Evolutionary conservation across 2,329 filamentous ascomycete genomes (phyloP).

Genomic region (Triangularia setosa): DNA sequence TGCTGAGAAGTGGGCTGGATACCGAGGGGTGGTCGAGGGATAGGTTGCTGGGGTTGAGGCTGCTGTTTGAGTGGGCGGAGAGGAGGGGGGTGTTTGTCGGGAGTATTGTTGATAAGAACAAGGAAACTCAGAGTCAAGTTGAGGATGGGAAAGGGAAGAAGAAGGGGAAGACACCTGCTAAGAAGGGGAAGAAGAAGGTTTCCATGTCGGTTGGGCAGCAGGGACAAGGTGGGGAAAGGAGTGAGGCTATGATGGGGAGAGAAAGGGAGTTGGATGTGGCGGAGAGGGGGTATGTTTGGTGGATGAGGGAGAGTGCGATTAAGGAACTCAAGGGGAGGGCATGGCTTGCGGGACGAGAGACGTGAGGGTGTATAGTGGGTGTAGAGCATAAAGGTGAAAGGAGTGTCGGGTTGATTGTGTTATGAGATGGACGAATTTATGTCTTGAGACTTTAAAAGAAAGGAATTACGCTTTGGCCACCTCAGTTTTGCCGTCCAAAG

Average conservation of each 20-base stretch:
- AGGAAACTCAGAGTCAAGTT: constrained; percentile 9
- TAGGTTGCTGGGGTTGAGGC: constrained; percentile 44
- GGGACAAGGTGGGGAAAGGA: neutral
- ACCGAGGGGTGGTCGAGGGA: constrained; percentile 35
- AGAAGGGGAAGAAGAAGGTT: constrained; percentile 23
- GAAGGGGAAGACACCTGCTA: constrained; percentile 9
- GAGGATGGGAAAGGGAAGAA: constrained; percentile 21
- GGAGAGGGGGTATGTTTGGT: constrained; percentile 39
- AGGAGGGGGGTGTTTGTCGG: constrained; percentile 37
- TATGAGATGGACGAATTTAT: neutral
- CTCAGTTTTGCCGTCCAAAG: too few relatives aligned
- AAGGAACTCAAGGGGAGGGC: constrained; percentile 53
- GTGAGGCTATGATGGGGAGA: neutral
- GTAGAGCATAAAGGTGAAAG: neutral
- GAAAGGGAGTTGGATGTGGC: neutral
- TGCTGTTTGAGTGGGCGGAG: constrained; percentile 56
- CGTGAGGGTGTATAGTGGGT: constrained; percentile 7
- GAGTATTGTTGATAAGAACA: neutral
- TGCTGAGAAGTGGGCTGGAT: constrained; percentile 53
- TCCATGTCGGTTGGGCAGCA: constrained; percentile 8
- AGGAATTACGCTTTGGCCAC: too few relatives aligned
- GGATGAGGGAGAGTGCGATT: constrained; percentile 53
- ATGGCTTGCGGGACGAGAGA: constrained; percentile 46
- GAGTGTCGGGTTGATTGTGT: neutral
- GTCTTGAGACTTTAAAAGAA: neutral